Percentiles rank a stretch among this genome's conserved stretches.
These are phyloP conservation scores for Diaporthe eres DNA, from an alignment of 2,329 filamentous ascomycete species.

Conservation along the genomic window DNA sequence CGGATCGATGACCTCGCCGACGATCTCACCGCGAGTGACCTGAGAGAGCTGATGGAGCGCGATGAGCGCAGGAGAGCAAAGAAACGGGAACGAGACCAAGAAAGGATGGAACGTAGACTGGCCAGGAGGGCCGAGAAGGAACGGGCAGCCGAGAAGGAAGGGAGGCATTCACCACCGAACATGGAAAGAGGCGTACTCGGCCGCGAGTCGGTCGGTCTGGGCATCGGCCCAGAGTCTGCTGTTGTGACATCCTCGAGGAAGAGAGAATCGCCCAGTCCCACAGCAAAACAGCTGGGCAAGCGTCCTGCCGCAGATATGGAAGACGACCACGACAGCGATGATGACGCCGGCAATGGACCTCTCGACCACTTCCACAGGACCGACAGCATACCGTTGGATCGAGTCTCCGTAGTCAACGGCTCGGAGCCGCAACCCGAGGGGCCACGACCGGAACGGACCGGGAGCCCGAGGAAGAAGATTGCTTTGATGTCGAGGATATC, in stretches of 20 bases:
- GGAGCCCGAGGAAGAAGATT: slow-evolving; percentile 52
- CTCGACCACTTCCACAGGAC: slow-evolving; percentile 62
- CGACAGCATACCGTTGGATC: slow-evolving; percentile 59
- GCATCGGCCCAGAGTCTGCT: slow-evolving; percentile 68
- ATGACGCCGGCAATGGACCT: slow-evolving; percentile 39
- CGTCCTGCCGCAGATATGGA: slow-evolving; percentile 42
- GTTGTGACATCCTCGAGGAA: slow-evolving; percentile 70
- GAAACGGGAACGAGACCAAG: slow-evolving; percentile 77
- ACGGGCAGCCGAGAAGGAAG: slow-evolving; percentile 69
- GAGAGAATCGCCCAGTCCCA: slow-evolving; percentile 55
- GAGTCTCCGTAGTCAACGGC: slow-evolving; percentile 41
- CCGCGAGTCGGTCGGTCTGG: slow-evolving; percentile 69
- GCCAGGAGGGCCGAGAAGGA: slow-evolving; percentile 78
- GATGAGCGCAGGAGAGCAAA: slow-evolving; percentile 85
- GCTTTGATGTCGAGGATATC: slow-evolving; percentile 63
- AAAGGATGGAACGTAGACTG: slow-evolving; percentile 75
- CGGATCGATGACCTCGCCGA: slow-evolving; percentile 82
- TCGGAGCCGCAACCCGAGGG: slow-evolving; percentile 42
- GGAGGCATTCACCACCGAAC: slow-evolving; percentile 67
- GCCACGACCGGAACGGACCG: slow-evolving; percentile 44
- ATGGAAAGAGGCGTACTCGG: slow-evolving; percentile 73
- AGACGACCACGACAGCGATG: slow-evolving; percentile 41
- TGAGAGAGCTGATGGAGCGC: slow-evolving; percentile 91
- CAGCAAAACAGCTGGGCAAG: slow-evolving; percentile 50
- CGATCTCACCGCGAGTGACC: slow-evolving; percentile 84